phyloP scores from a whole-genome alignment of 2,329 filamentous ascomycete species.

The Arthrinium puccinioides region DNA sequence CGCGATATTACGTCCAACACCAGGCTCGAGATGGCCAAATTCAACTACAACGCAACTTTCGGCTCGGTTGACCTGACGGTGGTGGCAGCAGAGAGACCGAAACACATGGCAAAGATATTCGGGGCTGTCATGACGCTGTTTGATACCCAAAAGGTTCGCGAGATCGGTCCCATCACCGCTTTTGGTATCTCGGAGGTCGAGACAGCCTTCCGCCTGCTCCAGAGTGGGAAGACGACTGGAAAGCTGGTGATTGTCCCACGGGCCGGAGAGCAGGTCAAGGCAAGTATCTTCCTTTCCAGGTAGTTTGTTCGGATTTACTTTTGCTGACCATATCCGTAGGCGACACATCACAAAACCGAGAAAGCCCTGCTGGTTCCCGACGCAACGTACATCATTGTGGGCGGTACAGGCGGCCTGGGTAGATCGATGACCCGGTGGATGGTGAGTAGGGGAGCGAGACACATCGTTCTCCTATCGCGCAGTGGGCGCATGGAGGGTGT shows the following conservation, averaged over 20 bases:
- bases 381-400: constrained; percentile 42
- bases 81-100: constrained; percentile 25
- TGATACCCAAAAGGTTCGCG: constrained; percentile 15
- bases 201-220: constrained; percentile 34
- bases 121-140: constrained; percentile 17
- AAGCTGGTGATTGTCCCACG: neutral
- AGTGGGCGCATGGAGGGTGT: constrained; percentile 10
- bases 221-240: constrained; percentile 29
- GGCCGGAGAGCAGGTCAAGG: constrained; percentile 18
- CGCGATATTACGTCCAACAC: constrained; percentile 18
- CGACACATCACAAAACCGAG: constrained; percentile 17
- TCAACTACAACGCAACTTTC: constrained; percentile 38
- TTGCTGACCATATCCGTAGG: too few species aligned
- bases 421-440: constrained; percentile 41
- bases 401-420: constrained; percentile 43
- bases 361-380: constrained; percentile 26
- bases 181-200: constrained; percentile 26
- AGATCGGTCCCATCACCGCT: constrained; percentile 24
- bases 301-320: too few species aligned
- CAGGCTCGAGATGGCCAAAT: constrained; percentile 37
- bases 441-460: constrained; percentile 37
- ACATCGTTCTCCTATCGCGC: constrained; percentile 39
- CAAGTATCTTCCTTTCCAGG: constrained; percentile 35
- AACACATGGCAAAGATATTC: constrained; percentile 15
- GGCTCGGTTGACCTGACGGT: constrained; percentile 37